Base-by-base conservation (phyloP, 192 early-diverging fungal species). In the Podila clonocystis region DNA sequence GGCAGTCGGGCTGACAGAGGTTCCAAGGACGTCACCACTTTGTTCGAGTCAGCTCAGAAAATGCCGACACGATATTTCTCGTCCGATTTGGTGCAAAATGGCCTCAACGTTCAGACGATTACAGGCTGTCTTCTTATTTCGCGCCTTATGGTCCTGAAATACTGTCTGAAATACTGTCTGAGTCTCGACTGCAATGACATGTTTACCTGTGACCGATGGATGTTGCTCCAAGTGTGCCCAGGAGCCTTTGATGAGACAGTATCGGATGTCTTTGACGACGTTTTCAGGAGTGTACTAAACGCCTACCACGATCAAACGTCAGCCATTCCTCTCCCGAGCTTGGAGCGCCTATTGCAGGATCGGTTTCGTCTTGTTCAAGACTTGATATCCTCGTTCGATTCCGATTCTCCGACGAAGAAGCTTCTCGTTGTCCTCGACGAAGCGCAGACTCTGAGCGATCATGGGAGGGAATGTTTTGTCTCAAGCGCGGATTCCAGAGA, bases 181-280 rank as follows among this genome's bases (percentile, higher is more conserved):
- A 69, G 77, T 80, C 55, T 80, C 70, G 62, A 62, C 45, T 50
- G 52, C 69, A 33, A 22, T 59, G 76, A 72, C 62, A 59, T 60
- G 64, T 79, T 79, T 72, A 79, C 76, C 26, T 72, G 69, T 67
- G 75, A 78, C 2, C 69, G 75, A 49, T 78, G 69, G 75, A 79
- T 79, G 75, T 72, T 79, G 38, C 65, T 79, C 70, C 65, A 72
- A 79, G 70, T 79, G 30, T 79, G 76, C 55, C 76, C 70, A 28
- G 70, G 76, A 79, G 76, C 70, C 65, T 79, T 79, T 72, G 70
- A 72, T 15, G 12, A 59, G 41, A 7, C 60, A 30, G 41, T 72
- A 63, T 58, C 70, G 45, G 69, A 79, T 72, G 70, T 79, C 65
- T 79, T 79, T 72, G 70, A 79, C 62, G 26, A 2, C 12, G 62